Percentiles rank a stretch among this genome's conserved stretches.
Evolutionary conservation across 2,329 filamentous ascomycete species (phyloP).

Genomic region (Sordariomycetes sp.): DNA sequence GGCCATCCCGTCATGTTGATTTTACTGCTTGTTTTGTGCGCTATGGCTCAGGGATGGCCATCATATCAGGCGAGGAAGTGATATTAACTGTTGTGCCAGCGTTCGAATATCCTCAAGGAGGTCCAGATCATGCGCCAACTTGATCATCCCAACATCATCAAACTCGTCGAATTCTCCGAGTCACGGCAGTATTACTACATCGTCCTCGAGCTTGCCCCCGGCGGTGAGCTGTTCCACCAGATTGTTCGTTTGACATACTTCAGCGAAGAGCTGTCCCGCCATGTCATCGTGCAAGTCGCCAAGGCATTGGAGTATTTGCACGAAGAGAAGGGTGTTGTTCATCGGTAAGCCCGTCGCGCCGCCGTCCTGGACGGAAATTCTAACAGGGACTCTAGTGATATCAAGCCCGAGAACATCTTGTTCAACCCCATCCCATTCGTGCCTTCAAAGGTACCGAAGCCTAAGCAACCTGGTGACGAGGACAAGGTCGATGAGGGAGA

Average conservation of each 20-base stretch:
- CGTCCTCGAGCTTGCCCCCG: slow-evolving; percentile 86
- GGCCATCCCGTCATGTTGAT: slow-evolving; percentile 14
- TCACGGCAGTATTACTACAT: slow-evolving; percentile 97
- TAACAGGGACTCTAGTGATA: slow-evolving; percentile 81
- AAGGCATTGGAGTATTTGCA: slow-evolving; percentile 89
- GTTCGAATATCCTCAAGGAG: slow-evolving; percentile 96
- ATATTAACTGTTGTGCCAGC: slow-evolving; percentile 44
- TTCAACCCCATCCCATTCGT: slow-evolving; percentile 82
- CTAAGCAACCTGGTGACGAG: slow-evolving; percentile 79
- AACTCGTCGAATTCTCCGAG: slow-evolving; percentile 87
- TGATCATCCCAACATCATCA: slow-evolving; percentile 93
- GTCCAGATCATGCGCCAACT: slow-evolving; percentile 98
- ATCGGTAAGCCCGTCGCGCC: slow-evolving; percentile 85
- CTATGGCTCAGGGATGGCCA: slow-evolving; percentile 9
- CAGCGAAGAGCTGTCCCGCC: slow-evolving; percentile 87
- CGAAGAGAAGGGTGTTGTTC: slow-evolving; percentile 89
- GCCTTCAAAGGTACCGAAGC: slow-evolving; percentile 71
- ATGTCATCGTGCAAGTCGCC: slow-evolving; percentile 94
- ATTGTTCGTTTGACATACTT: slow-evolving; percentile 98
- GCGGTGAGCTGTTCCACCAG: slow-evolving; percentile 95
- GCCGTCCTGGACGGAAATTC: too few species aligned
- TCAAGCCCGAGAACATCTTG: slow-evolving; percentile 95
- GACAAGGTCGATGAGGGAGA: slow-evolving; percentile 97
- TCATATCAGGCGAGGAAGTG: slow-evolving; percentile 4
- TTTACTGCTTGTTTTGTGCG: slow-evolving; percentile 12